phyloP scores from a whole-genome alignment of 257 asterid genomes.

The Capsicum baccatum region DNA sequence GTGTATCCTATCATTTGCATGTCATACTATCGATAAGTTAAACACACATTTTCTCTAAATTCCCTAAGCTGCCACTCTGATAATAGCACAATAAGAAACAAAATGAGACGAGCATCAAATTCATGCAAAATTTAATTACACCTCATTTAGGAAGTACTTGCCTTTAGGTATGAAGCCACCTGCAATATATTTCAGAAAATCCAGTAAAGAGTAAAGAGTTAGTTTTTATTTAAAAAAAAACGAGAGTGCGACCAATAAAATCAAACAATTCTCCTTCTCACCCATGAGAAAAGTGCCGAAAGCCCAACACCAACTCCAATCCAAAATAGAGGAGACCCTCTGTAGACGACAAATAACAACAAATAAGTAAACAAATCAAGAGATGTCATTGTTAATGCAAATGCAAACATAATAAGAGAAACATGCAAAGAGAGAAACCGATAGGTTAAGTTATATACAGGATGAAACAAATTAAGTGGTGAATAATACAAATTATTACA shows the following conservation, averaged over 20 bases:
- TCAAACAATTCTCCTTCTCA: conserved; percentile 42
- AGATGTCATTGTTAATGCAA: not conserved
- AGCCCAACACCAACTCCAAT: conserved; percentile 94
- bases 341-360: conserved; percentile 35
- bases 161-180: conserved; percentile 83
- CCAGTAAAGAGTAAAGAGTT: conserved; percentile 20
- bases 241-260: conserved; percentile 12
- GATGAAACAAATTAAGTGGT: not conserved
- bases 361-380: conserved; percentile 1
- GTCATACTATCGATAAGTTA: not conserved
- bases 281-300: conserved; percentile 93
- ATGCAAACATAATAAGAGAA: not conserved
- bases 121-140: conserved; percentile 29
- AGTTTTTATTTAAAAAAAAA: not conserved
- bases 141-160: conserved; percentile 42
- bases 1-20: conserved; percentile 12
- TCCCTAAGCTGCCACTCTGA: conserved; percentile 10
- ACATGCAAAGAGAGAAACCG: conserved; percentile 3
- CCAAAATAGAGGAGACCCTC: conserved; percentile 98
- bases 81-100: conserved; percentile 4
- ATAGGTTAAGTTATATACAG: not conserved
- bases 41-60: not conserved
- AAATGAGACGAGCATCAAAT: conserved; percentile 19
- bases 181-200: conserved; percentile 47
- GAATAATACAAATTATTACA: conserved; percentile 51